A percentile compares a stretch with the other conserved stretches of the same genome.
These are phyloP conservation scores for Leccinum glutinopallens DNA, from an alignment of 1,284 basidiomycete genomes.

Conservation along the genomic window DNA sequence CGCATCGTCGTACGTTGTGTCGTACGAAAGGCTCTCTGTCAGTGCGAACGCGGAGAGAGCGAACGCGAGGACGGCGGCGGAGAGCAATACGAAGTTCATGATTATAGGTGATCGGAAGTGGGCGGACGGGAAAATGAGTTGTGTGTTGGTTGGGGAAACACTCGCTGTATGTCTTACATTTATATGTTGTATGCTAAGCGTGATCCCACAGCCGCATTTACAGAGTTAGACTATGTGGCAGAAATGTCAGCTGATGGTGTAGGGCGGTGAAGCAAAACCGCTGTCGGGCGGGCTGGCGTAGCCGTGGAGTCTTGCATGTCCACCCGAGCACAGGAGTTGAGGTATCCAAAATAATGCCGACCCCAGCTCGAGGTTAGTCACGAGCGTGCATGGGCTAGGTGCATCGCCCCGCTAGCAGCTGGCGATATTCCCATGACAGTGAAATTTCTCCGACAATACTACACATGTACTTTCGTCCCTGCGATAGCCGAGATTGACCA, in stretches of 20 bases:
- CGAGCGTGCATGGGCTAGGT: neutral
- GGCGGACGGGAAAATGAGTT: neutral
- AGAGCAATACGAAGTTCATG: slow-evolving; percentile 31
- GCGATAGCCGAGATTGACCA: neutral
- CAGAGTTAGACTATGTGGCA: neutral
- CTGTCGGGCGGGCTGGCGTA: slow-evolving; percentile 3
- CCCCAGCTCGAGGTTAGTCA: neutral
- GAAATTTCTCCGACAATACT: slow-evolving; percentile 2
- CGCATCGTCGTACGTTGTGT: slow-evolving; percentile 43
- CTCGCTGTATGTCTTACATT: slow-evolving; percentile 8
- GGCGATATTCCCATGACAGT: slow-evolving; percentile 13
- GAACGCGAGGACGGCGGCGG: slow-evolving; percentile 16
- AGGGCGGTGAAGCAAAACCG: neutral
- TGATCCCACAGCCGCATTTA: neutral
- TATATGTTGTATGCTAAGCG: slow-evolving; percentile 15
- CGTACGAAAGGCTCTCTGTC: slow-evolving; percentile 30
- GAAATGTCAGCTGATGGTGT: slow-evolving; percentile 15
- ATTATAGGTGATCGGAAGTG: neutral
- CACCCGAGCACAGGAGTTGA: neutral
- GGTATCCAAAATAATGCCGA: neutral
- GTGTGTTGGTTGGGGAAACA: neutral
- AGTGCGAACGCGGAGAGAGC: slow-evolving; percentile 24
- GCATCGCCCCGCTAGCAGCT: neutral
- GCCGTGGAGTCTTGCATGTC: slow-evolving; percentile 5
- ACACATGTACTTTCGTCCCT: neutral